These are phyloP conservation scores for Taphrina deformans DNA, from an alignment of 1,139 yeast species.

Conservation along the genomic window DNA sequence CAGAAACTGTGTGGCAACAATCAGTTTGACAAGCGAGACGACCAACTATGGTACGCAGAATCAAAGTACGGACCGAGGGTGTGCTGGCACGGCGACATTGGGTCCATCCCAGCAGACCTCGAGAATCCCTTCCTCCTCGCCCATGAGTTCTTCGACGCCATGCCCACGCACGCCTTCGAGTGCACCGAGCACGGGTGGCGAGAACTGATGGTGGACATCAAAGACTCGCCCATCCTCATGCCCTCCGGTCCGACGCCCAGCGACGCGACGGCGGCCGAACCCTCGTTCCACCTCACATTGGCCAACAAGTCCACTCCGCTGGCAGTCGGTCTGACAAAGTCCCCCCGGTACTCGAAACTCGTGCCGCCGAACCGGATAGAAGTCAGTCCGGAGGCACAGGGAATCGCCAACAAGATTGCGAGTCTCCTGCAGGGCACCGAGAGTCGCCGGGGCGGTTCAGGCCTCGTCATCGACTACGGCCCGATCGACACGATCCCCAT, in stretches of 20 bases:
- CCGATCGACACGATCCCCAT: constrained; percentile 62
- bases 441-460: constrained; percentile 63
- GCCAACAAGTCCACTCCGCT: constrained; percentile 66
- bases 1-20: constrained; percentile 52
- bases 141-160: constrained; percentile 85
- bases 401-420: constrained; percentile 45
- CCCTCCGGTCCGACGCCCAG: constrained; percentile 31
- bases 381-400: constrained; percentile 73
- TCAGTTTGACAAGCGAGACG: constrained; percentile 44
- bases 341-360: constrained; percentile 56
- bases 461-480: constrained; percentile 77
- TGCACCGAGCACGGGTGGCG: constrained; percentile 69
- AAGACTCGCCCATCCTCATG: constrained; percentile 35
- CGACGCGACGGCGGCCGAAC: constrained; percentile 45
- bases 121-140: constrained; percentile 66
- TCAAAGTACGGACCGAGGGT: constrained; percentile 59
- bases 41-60: constrained; percentile 46
- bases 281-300: constrained; percentile 57
- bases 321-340: constrained; percentile 58
- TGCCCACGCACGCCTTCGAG: constrained; percentile 72
- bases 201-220: constrained; percentile 66
- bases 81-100: constrained; percentile 71
- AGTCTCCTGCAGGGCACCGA: constrained; percentile 44
- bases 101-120: constrained; percentile 50
- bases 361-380: constrained; percentile 65